These are phyloP conservation scores for Elongisporangium undulatum DNA, from an alignment of 352 stramenopile species.

Conservation along the genomic window DNA sequence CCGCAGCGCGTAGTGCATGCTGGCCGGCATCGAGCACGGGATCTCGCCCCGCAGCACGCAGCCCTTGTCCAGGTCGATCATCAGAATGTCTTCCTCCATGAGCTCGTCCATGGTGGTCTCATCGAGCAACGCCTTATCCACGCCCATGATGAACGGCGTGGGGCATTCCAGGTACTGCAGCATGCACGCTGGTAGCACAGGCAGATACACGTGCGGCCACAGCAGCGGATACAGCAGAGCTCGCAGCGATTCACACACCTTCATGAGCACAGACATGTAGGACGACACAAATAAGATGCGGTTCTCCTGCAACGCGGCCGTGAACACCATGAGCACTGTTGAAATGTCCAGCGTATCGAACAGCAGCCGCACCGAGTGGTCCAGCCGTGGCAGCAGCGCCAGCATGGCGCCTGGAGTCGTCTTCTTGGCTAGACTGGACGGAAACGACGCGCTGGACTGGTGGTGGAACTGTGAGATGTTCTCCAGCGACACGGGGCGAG, in stretches of 20 bases:
- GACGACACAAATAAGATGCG: conserved; percentile 81
- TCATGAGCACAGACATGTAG: conserved; percentile 79
- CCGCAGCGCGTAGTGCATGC: conserved; percentile 38
- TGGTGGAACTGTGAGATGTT: conserved; percentile 52
- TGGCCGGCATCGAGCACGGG: conserved; percentile 40
- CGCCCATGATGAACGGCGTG: conserved; percentile 83
- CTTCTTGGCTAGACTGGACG: conserved; percentile 27
- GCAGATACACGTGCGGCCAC: conserved; percentile 87
- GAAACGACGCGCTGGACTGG: conserved; percentile 22
- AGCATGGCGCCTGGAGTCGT: conserved; percentile 31
- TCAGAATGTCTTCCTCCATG: conserved; percentile 57
- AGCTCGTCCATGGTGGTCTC: conserved; percentile 41
- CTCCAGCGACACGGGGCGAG: conserved; percentile 60
- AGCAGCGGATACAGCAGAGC: conserved; percentile 82
- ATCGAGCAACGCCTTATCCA: conserved; percentile 58
- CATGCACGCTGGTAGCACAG: conserved; percentile 72
- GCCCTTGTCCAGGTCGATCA: conserved; percentile 74
- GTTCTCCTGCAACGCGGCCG: conserved; percentile 71
- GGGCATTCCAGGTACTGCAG: conserved; percentile 83
- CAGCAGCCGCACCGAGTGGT: conserved; percentile 71
- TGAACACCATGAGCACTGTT: conserved; percentile 74
- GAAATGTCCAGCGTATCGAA: conserved; percentile 80
- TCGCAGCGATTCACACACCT: conserved; percentile 69
- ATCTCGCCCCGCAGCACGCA: conserved; percentile 46
- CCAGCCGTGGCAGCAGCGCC: conserved; percentile 47